Evolutionary conservation across 2,329 filamentous ascomycete genomes (phyloP).

Genomic region (Sporothrix phasma): DNA sequence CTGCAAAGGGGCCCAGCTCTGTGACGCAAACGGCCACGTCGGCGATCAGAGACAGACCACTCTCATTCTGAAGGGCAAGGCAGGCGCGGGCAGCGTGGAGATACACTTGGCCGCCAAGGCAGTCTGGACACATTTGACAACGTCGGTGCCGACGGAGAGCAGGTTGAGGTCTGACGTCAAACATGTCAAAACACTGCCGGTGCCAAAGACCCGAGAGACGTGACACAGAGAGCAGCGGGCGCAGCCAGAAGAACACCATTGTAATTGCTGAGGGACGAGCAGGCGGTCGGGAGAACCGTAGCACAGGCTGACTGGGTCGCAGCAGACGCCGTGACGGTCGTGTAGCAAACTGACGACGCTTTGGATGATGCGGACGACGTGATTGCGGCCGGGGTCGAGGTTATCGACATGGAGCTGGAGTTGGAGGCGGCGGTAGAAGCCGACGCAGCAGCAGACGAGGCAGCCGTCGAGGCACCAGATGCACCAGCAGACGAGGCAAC

Average conservation of each 20-base stretch:
- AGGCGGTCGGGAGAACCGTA: slow-evolving; percentile 9
- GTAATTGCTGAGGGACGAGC: neutral
- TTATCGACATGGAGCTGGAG: neutral
- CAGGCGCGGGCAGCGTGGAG: slow-evolving; percentile 11
- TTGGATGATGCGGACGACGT: neutral
- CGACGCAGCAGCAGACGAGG: too few species aligned
- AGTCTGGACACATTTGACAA: neutral
- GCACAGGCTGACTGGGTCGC: slow-evolving; percentile 8
- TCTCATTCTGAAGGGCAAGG: neutral
- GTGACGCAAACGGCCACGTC: slow-evolving; percentile 10
- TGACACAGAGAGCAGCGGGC: neutral
- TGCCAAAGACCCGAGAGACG: neutral
- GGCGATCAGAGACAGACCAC: neutral
- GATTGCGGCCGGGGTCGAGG: too few species aligned
- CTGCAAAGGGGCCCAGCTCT: slow-evolving; percentile 16
- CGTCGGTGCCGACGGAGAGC: neutral
- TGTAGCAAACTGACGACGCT: slow-evolving; percentile 6
- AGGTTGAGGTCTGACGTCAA: neutral
- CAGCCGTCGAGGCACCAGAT: too few species aligned
- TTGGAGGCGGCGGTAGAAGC: too few species aligned
- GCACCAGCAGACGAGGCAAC: slow-evolving; percentile 14
- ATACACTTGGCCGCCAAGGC: slow-evolving; percentile 9
- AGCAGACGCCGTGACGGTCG: slow-evolving; percentile 2
- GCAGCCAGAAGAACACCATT: neutral
- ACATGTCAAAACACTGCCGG: neutral